Percentiles rank a stretch among this genome's conserved stretches.
Evolutionary conservation across 2,329 filamentous ascomycete species (phyloP).

Genomic region (Fusarium haematococcum): DNA sequence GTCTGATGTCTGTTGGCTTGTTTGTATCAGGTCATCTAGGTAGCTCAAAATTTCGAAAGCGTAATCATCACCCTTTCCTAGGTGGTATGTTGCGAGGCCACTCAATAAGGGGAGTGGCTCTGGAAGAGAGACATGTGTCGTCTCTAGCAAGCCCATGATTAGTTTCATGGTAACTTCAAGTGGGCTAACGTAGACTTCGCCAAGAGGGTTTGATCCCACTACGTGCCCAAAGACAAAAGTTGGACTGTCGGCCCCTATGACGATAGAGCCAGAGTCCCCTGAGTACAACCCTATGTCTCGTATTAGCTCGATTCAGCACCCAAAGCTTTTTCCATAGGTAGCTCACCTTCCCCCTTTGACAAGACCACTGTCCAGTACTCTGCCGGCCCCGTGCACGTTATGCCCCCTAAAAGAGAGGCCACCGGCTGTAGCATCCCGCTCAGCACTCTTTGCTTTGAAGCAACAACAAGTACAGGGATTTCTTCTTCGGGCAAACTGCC

Average conservation of each 20-base stretch:
- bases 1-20: neutral
- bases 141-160: neutral
- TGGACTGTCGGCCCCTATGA: neutral
- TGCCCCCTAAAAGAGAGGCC: neutral
- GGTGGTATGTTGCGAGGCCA: neutral
- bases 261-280: neutral
- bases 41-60: neutral
- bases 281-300: neutral
- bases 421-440: neutral
- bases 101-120: neutral
- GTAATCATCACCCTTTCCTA: neutral
- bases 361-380: neutral
- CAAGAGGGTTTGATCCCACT: neutral
- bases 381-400: neutral
- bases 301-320: neutral
- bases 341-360: neutral
- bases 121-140: neutral
- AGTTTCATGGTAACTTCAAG: neutral
- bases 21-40: neutral
- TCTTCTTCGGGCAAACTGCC: neutral
- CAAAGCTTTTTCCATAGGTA: fast-evolving
- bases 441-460: neutral
- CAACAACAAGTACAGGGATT: neutral
- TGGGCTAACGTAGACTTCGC: neutral
- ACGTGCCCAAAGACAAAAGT: neutral